Evolutionary conservation across 2,329 filamentous ascomycete species (phyloP).

Genomic region (Alternaria ventricosa): DNA sequence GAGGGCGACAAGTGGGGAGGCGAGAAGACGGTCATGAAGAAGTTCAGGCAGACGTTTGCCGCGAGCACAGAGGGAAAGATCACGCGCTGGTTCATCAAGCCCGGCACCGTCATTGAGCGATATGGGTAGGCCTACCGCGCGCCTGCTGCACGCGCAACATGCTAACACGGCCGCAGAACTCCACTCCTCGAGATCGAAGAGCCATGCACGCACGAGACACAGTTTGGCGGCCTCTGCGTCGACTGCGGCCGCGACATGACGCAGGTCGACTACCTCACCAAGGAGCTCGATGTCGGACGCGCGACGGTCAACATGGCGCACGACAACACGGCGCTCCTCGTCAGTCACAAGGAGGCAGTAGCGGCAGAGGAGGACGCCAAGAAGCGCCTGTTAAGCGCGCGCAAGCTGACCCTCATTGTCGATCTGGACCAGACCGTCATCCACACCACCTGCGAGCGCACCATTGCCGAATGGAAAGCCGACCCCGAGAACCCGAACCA

Average conservation of each 20-base stretch:
- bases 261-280: constrained; percentile 81
- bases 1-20: constrained; percentile 76
- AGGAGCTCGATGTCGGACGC: constrained; percentile 78
- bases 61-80: constrained; percentile 83
- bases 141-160: constrained; percentile 1
- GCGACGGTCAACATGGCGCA: constrained; percentile 96
- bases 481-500: constrained; percentile 91
- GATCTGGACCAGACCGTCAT: constrained; percentile 99
- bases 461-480: constrained; percentile 92
- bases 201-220: constrained; percentile 86
- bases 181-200: constrained; percentile 81
- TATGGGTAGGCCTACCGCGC: constrained; percentile 45
- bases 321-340: constrained; percentile 84
- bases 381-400: constrained; percentile 76
- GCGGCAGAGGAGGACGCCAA: constrained; percentile 87
- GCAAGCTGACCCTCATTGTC: constrained; percentile 91
- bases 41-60: constrained; percentile 80
- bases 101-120: constrained; percentile 67
- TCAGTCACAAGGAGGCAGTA: constrained; percentile 81
- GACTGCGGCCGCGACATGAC: constrained; percentile 98
- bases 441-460: constrained; percentile 95
- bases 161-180: constrained; percentile 49
- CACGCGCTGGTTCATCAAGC: constrained; percentile 73
- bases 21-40: constrained; percentile 70
- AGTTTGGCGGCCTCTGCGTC: constrained; percentile 89